Conservation (phyloP, 164 flowering plant genomes). For the Macadamia integrifolia region DNA sequence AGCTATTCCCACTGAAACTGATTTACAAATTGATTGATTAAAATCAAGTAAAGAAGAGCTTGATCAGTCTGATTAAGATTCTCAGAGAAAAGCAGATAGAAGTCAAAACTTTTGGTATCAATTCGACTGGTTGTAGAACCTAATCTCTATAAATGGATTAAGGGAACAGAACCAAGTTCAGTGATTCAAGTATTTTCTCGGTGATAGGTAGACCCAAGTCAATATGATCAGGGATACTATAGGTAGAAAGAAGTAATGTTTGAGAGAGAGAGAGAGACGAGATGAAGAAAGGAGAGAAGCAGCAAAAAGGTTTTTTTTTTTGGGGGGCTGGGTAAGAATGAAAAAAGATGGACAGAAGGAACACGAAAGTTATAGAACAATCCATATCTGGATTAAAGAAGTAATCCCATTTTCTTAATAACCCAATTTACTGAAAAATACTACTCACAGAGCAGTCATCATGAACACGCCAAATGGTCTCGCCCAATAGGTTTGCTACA, state of each 20-base stretch:
- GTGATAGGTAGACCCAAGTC: neutral
- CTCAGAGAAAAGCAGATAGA: conserved; percentile 9
- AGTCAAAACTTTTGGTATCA: neutral
- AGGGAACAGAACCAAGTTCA: conserved; percentile 2
- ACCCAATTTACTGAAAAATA: conserved; percentile 35
- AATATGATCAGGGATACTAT: neutral
- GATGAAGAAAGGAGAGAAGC: neutral
- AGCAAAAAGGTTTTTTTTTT: neutral
- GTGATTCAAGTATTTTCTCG: neutral
- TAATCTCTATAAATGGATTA: neutral
- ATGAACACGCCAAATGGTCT: conserved; percentile 93
- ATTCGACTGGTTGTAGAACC: neutral
- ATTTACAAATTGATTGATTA: neutral
- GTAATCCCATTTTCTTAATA: conserved; percentile 4
- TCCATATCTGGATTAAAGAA: conserved; percentile 1
- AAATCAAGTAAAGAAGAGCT: neutral
- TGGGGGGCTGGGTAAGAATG: neutral
- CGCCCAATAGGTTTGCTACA: conserved; percentile 84
- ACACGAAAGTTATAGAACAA: neutral
- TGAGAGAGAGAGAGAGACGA: neutral
- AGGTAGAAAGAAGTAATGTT: neutral
- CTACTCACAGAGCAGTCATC: conserved; percentile 95
- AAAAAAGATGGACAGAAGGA: conserved; percentile 1
- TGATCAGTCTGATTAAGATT: neutral
- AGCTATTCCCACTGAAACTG: conserved; percentile 14